Conservation (phyloP, 78 protist genomes). For the Planoprotostelium fungivorum region DNA sequence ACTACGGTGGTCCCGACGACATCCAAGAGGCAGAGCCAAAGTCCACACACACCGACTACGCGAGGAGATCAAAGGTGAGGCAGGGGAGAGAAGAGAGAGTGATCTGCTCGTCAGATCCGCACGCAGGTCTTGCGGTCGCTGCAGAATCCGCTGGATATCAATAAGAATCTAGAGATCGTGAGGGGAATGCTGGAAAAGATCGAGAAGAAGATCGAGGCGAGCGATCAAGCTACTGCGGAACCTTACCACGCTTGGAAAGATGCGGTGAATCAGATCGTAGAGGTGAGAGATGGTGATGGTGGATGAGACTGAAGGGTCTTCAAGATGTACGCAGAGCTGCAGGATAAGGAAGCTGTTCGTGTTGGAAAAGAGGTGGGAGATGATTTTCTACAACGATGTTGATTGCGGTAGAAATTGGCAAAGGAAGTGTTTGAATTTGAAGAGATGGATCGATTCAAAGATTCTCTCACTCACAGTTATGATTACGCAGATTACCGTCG, state of each 20-base stretch:
- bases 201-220: not conserved
- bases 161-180: not conserved
- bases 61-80: not conserved
- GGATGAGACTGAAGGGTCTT: no score
- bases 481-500: no score
- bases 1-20: not conserved
- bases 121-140: not conserved
- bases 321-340: not conserved
- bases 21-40: not conserved
- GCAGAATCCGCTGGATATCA: not conserved
- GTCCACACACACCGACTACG: not conserved
- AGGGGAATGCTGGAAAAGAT: not conserved
- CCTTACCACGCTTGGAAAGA: not conserved
- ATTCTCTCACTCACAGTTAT: no score
- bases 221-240: not conserved
- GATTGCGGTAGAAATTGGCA: no score
- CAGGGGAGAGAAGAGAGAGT: no score
- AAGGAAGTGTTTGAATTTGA: no score
- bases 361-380: no score
- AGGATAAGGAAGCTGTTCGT: not conserved
- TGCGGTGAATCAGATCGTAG: not conserved
- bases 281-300: not conserved
- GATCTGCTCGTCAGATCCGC: not conserved
- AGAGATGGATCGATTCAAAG: no score
- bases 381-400: no score